phyloP scores from a whole-genome alignment of 306 rosid species.

The Castanea crenata region DNA sequence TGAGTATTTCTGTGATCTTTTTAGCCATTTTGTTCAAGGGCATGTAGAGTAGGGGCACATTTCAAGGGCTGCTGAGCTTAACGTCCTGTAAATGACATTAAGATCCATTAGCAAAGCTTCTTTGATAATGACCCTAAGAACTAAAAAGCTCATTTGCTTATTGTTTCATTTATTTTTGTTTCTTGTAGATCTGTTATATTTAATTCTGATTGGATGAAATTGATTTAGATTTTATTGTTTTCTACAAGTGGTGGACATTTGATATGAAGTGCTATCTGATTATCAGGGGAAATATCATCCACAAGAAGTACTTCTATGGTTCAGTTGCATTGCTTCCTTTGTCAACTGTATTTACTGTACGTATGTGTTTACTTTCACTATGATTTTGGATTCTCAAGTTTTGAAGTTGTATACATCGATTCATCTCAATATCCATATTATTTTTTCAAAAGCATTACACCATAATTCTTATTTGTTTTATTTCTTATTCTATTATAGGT shows the following conservation, averaged over 20 bases:
- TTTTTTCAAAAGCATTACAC: conserved; percentile 10
- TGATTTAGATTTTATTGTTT: conserved; percentile 13
- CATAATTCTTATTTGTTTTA: conserved; percentile 15
- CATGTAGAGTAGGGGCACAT: neutral
- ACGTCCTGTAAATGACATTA: neutral
- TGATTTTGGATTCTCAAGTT: neutral
- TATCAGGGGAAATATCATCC: conserved; percentile 74
- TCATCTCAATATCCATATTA: neutral
- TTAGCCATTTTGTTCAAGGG: neutral
- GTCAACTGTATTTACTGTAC: conserved; percentile 65
- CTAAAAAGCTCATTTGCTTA: neutral
- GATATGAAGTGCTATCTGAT: conserved; percentile 26
- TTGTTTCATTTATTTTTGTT: neutral
- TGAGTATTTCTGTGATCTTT: neutral
- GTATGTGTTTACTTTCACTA: conserved; percentile 41
- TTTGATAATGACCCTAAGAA: neutral
- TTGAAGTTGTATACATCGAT: conserved; percentile 8
- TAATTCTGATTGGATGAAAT: conserved; percentile 8
- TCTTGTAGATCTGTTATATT: conserved; percentile 2
- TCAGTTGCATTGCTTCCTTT: conserved; percentile 74
- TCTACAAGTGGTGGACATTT: conserved; percentile 13
- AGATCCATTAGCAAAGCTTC: neutral
- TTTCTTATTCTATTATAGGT: conserved; percentile 49
- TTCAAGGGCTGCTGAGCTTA: neutral
- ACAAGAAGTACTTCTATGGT: conserved; percentile 75